These are phyloP conservation scores for Paramecium octaurelia DNA, from an alignment of 73 alveolate species.

Conservation along the genomic window DNA sequence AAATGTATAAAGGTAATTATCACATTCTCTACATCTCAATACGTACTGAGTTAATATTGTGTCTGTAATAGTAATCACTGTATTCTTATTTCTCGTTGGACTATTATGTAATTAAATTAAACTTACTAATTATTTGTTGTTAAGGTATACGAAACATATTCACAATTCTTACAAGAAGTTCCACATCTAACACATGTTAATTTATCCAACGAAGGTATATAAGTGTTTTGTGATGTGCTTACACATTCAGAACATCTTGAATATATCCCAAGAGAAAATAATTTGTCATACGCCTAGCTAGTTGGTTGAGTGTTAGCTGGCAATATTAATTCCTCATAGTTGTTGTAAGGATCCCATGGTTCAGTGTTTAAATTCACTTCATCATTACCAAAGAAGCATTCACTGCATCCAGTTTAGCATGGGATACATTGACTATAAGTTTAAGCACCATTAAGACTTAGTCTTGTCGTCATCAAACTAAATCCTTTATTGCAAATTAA, in stretches of 20 bases:
- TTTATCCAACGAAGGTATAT: neutral
- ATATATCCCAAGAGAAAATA: neutral
- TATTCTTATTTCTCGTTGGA: neutral
- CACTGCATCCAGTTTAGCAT: neutral
- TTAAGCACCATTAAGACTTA: neutral
- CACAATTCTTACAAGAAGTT: neutral
- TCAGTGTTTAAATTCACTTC: neutral
- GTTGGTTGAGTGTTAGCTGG: neutral
- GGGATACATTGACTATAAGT: neutral
- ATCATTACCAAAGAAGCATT: constrained; percentile 8
- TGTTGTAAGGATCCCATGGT: neutral
- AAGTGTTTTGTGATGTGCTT: neutral
- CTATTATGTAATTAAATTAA: neutral
- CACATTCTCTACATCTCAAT: neutral
- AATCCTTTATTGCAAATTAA: constrained; percentile 37
- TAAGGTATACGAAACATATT: neutral
- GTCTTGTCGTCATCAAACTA: neutral
- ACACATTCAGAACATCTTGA: constrained; percentile 16
- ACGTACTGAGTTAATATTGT: neutral
- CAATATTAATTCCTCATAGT: neutral
- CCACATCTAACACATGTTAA: constrained; percentile 9
- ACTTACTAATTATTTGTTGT: neutral
- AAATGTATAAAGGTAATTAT: neutral
- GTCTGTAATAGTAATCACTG: neutral
- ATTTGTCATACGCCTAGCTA: neutral